phyloP scores from a whole-genome alignment of 2,329 filamentous ascomycete genomes.

The Cladosporium velox region DNA sequence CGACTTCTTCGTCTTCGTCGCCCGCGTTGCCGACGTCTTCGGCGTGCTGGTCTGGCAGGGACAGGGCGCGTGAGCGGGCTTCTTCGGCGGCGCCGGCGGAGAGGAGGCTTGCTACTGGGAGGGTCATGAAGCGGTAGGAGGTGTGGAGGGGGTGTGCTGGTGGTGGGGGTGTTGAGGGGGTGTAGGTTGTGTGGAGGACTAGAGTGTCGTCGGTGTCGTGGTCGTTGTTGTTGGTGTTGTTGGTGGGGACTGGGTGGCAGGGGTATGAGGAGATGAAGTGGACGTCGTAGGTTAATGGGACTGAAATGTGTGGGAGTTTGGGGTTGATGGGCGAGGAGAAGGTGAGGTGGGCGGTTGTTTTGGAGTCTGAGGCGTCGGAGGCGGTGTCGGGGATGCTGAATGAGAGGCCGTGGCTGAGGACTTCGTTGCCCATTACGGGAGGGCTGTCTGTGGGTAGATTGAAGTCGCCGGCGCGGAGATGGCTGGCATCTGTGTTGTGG shows the following conservation, averaged over 20 bases:
- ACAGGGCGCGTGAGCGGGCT: conserved; percentile 21
- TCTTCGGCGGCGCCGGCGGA: conserved; percentile 16
- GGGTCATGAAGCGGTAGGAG: conserved; percentile 40
- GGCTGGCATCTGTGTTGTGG: conserved; percentile 27
- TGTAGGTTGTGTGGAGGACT: conserved; percentile 6
- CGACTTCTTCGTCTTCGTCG: conserved; percentile 36
- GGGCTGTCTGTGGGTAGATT: conserved; percentile 41
- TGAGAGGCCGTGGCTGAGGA: conserved; percentile 29
- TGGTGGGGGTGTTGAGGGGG: conserved; percentile 33
- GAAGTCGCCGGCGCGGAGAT: conserved; percentile 39
- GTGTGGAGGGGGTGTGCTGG: conserved; percentile 44
- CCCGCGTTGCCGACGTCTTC: neutral
- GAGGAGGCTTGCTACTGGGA: conserved; percentile 37
- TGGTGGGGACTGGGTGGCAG: conserved; percentile 39
- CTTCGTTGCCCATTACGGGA: conserved; percentile 32
- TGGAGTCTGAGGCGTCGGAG: conserved; percentile 1
- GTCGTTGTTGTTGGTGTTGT: neutral
- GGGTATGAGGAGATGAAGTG: conserved; percentile 58
- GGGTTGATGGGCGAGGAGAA: conserved; percentile 35
- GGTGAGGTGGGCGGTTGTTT: conserved; percentile 29
- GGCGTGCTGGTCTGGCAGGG: conserved; percentile 12
- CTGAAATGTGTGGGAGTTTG: conserved; percentile 27
- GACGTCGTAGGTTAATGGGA: conserved; percentile 53
- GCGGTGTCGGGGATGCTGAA: conserved; percentile 21
- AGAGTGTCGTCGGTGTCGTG: neutral